A percentile compares a stretch with the other conserved stretches of the same genome.
Conservation (phyloP, 257 asterid species). For the Cynanchum wilfordii region DNA sequence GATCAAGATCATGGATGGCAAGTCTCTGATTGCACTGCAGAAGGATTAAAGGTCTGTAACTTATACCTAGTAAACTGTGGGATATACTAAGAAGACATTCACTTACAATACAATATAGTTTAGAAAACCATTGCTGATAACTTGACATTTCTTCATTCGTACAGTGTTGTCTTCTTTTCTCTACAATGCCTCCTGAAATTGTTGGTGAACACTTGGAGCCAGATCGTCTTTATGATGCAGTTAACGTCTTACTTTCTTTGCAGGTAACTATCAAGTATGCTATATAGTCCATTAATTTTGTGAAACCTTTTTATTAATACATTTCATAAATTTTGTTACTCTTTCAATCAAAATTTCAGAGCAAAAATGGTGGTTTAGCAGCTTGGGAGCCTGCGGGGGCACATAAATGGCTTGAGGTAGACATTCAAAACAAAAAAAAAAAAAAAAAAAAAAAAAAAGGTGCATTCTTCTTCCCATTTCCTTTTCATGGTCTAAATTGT, state of each 20-base stretch:
- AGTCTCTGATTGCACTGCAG: constrained; percentile 98
- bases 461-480: not conserved
- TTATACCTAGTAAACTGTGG: not conserved
- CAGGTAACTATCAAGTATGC: constrained; percentile 41
- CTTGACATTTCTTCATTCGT: not conserved
- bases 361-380: constrained; percentile 84
- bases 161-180: constrained; percentile 77
- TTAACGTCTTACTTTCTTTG: constrained; percentile 58
- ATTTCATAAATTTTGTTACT: too few species aligned
- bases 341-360: constrained; percentile 40
- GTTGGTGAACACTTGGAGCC: constrained; percentile 71
- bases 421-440: constrained; percentile 1
- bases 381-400: constrained; percentile 99
- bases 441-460: too few species aligned
- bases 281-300: not conserved
- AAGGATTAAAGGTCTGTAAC: constrained; percentile 64
- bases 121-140: not conserved
- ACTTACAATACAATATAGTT: not conserved
- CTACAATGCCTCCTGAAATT: constrained; percentile 70
- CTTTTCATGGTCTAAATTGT: not conserved
- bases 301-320: too few species aligned
- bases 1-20: constrained; percentile 99
- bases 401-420: constrained; percentile 75
- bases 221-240: constrained; percentile 60
- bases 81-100: not conserved